phyloP scores from a whole-genome alignment of 2,329 filamentous ascomycete species.

The Endoconidiophora laricicola region DNA sequence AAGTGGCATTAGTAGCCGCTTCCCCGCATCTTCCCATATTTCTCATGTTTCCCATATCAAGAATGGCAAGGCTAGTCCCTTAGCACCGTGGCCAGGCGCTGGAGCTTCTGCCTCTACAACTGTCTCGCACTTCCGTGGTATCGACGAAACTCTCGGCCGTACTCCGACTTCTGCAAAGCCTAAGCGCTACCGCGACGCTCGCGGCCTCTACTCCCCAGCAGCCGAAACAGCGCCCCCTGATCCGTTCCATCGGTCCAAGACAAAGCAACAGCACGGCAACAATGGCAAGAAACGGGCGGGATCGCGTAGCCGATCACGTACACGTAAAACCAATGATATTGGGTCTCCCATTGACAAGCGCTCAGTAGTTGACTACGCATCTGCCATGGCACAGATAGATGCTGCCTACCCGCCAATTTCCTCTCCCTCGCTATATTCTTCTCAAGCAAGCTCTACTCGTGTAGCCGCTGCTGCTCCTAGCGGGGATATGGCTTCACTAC shows the following conservation, averaged over 20 bases:
- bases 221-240: background rate
- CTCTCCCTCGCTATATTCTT: slow-evolving; percentile 10
- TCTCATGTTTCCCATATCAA: too few relatives aligned
- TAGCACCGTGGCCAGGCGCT: background rate
- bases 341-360: too few relatives aligned
- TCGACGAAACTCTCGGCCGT: background rate
- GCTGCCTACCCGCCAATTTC: slow-evolving; percentile 9
- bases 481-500: too few relatives aligned
- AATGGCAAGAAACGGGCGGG: background rate
- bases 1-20: background rate
- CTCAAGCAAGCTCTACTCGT: slow-evolving; percentile 3
- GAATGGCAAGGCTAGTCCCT: too few relatives aligned
- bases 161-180: background rate
- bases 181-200: background rate
- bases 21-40: background rate
- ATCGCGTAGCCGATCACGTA: too few relatives aligned
- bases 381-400: slow-evolving; percentile 7
- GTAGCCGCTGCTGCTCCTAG: background rate
- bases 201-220: background rate
- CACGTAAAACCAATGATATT: too few relatives aligned
- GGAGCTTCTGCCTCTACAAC: background rate
- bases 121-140: background rate
- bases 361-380: too few relatives aligned
- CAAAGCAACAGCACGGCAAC: background rate
- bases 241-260: background rate